Evolutionary conservation across 2,329 filamentous ascomycete genomes (phyloP).

Genomic region (Aspergillus sp.): DNA sequence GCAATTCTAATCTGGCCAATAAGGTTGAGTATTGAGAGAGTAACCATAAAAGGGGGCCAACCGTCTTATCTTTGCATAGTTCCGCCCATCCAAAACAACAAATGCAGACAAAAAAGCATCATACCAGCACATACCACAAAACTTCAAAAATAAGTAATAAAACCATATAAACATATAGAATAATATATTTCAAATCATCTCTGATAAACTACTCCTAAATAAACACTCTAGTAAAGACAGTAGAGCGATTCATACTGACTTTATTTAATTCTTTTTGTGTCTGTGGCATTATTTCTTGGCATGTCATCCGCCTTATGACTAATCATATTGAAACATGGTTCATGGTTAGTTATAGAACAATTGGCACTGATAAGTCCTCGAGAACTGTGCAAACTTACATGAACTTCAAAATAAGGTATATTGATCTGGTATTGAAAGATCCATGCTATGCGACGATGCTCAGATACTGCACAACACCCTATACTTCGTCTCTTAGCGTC

Average conservation of each 20-base stretch:
- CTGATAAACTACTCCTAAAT: not conserved
- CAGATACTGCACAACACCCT: not conserved
- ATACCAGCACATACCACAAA: not conserved
- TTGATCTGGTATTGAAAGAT: not conserved
- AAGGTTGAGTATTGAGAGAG: not conserved
- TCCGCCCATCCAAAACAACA: not conserved
- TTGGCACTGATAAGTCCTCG: too few relatives aligned
- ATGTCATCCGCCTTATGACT: not conserved
- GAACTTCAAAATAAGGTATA: not conserved
- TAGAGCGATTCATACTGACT: not conserved
- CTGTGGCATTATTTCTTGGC: not conserved
- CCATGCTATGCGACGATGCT: not conserved
- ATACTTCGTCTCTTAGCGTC: not conserved
- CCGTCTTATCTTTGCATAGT: not conserved
- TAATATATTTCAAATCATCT: not conserved
- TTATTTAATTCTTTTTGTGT: not conserved
- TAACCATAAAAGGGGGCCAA: not conserved
- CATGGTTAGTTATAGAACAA: too few relatives aligned
- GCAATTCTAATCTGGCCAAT: not conserved
- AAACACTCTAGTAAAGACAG: not conserved
- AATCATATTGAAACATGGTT: not conserved
- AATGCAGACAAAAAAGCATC: not conserved
- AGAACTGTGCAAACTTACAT: too few relatives aligned
- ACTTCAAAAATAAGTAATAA: not conserved
- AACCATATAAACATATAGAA: not conserved